Evolutionary conservation across 805 yeast species (phyloP).

Genomic region (Saccharomyces jurei): DNA sequence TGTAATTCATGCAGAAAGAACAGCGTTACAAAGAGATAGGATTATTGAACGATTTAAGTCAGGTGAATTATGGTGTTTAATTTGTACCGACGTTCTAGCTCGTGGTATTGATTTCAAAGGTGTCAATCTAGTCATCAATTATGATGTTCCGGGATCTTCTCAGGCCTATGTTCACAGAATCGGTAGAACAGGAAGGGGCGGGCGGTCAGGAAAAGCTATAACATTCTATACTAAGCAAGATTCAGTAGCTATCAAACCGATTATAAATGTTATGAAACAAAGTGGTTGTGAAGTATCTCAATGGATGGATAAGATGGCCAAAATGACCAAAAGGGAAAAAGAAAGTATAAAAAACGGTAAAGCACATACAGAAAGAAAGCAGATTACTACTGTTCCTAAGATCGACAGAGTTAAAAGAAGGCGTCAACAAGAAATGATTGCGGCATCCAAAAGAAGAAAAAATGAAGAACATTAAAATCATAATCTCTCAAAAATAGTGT

Average conservation of each 20-base stretch:
- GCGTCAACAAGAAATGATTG: constrained; percentile 62
- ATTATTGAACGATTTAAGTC: constrained; percentile 75
- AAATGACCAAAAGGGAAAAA: constrained; percentile 57
- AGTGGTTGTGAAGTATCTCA: constrained; percentile 67
- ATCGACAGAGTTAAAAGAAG: constrained; percentile 56
- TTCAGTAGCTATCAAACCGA: constrained; percentile 61
- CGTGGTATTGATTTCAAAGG: constrained; percentile 98
- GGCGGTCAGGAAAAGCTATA: constrained; percentile 75
- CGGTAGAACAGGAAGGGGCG: constrained; percentile 98
- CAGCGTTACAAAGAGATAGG: constrained; percentile 77
- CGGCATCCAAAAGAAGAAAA: constrained; percentile 62
- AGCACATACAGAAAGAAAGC: constrained; percentile 45
- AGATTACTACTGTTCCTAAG: constrained; percentile 78
- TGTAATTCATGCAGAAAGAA: constrained; percentile 91
- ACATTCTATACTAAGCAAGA: constrained; percentile 94
- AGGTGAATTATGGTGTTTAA: constrained; percentile 93
- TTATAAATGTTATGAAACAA: constrained; percentile 91
- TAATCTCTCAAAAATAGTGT: background rate
- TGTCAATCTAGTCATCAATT: constrained; percentile 86
- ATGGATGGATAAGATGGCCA: constrained; percentile 75
- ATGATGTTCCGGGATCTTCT: constrained; percentile 90
- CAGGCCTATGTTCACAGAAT: constrained; percentile 95
- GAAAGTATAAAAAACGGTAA: constrained; percentile 48
- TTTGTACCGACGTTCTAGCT: constrained; percentile 91
- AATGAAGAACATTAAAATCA: background rate